phyloP scores from a whole-genome alignment of 2,329 filamentous ascomycete species.

The Phaeosphaeria sp. region DNA sequence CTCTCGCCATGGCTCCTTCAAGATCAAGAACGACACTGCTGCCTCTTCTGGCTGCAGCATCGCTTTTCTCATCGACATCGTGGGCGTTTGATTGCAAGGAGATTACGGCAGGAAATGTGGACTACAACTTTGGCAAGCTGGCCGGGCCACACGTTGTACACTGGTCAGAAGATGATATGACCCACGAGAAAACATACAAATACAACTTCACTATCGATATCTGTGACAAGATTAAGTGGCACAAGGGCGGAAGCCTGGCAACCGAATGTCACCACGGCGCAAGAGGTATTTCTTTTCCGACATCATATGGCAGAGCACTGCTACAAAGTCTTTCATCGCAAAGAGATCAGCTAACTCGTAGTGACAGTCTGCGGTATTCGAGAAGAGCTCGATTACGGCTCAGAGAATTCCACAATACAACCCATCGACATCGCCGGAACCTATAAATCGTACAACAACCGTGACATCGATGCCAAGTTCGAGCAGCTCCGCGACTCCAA shows the following conservation, averaged over 20 bases:
- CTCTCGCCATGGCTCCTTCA: constrained; percentile 36
- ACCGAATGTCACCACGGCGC: constrained; percentile 72
- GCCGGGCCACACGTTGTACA: constrained; percentile 74
- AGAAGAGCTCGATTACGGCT: constrained; percentile 60
- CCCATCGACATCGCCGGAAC: constrained; percentile 79
- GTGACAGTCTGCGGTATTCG: constrained; percentile 74
- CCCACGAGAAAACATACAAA: constrained; percentile 65
- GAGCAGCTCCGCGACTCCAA: constrained; percentile 71
- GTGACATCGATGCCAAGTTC: constrained; percentile 69
- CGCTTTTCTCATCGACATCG: constrained; percentile 34
- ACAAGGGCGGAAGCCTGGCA: constrained; percentile 58
- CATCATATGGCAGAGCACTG: not conserved
- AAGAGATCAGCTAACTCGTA: constrained; percentile 39
- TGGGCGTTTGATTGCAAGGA: constrained; percentile 66
- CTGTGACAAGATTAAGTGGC: constrained; percentile 71
- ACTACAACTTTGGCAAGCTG: constrained; percentile 70
- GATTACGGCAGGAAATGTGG: constrained; percentile 64
- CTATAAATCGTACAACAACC: constrained; percentile 62
- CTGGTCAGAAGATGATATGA: constrained; percentile 52
- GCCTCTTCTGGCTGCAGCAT: constrained; percentile 28
- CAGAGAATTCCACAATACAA: constrained; percentile 59
- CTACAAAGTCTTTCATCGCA: not conserved
- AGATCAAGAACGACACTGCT: constrained; percentile 31
- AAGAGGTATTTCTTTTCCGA: constrained; percentile 60
- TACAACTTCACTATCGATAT: constrained; percentile 84